phyloP scores from a whole-genome alignment of 352 stramenopile species.

The Stramenopiles sp. region DNA sequence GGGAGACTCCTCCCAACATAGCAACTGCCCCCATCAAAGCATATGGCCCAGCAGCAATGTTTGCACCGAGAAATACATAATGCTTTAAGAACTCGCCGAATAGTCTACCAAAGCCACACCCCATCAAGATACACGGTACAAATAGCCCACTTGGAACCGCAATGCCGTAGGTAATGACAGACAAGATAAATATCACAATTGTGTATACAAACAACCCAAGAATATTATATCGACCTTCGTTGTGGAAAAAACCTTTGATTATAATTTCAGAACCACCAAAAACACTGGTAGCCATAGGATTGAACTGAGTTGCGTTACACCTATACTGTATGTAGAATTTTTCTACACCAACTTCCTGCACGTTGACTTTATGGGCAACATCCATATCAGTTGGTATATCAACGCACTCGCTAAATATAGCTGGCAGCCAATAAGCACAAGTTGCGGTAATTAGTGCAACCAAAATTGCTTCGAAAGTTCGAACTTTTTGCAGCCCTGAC shows the following conservation, averaged over 20 bases:
- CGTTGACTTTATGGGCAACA: background rate
- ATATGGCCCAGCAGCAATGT: conserved; percentile 63
- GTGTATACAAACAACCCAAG: conserved; percentile 29
- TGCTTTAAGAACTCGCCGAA: conserved; percentile 59
- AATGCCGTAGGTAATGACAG: conserved; percentile 85
- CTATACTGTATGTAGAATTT: background rate
- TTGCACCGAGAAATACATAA: conserved; percentile 28
- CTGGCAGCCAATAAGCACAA: background rate
- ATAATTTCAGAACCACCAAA: background rate
- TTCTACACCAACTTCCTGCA: background rate
- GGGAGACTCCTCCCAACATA: conserved; percentile 62
- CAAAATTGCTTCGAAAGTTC: background rate
- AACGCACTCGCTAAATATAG: background rate
- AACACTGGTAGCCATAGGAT: background rate
- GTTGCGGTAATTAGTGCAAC: background rate
- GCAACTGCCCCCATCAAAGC: conserved; percentile 82
- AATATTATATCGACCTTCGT: conserved; percentile 13
- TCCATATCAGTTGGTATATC: background rate
- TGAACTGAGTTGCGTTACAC: background rate
- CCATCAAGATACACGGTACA: conserved; percentile 76
- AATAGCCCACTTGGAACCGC: conserved; percentile 89
- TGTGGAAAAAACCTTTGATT: conserved; percentile 10
- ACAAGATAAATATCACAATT: conserved; percentile 46
- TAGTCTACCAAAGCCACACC: conserved; percentile 78
- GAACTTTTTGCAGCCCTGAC: background rate